A percentile compares a stretch with the other conserved stretches of the same genome.
These are phyloP conservation scores for Erythrophleum fordii DNA, from an alignment of 306 rosid species.

Conservation along the genomic window DNA sequence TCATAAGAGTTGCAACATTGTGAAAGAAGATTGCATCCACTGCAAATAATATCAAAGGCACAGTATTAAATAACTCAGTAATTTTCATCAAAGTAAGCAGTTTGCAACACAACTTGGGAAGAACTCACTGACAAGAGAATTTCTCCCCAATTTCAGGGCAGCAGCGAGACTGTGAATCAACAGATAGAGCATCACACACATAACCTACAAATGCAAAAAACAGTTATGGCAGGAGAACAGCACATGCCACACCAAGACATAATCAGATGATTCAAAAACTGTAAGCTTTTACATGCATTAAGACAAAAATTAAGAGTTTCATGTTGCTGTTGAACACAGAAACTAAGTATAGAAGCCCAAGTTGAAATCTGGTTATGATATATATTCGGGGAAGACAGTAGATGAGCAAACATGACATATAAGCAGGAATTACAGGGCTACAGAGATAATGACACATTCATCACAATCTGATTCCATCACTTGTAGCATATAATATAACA, in stretches of 20 bases:
- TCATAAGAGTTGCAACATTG: slow-evolving; percentile 92
- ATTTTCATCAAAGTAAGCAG: slow-evolving; percentile 22
- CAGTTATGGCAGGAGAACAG: slow-evolving; percentile 2
- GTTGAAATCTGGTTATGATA: not conserved
- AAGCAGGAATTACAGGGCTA: not conserved
- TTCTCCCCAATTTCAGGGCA: slow-evolving; percentile 71
- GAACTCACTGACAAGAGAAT: slow-evolving; percentile 97
- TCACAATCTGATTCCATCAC: not conserved
- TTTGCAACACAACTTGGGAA: slow-evolving; percentile 35
- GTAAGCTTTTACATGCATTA: not conserved
- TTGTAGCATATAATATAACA: not conserved
- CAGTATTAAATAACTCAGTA: not conserved
- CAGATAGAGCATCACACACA: slow-evolving; percentile 67
- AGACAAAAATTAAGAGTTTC: not conserved
- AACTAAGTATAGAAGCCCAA: not conserved
- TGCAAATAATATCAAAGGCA: slow-evolving; percentile 41
- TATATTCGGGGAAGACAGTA: not conserved
- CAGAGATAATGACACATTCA: not conserved
- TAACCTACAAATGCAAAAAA: slow-evolving; percentile 57
- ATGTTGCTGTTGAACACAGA: not conserved
- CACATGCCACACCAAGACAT: not conserved
- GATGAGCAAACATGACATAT: not conserved
- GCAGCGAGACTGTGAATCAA: slow-evolving; percentile 72
- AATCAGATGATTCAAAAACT: not conserved
- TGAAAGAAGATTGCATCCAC: slow-evolving; percentile 84